phyloP scores from a whole-genome alignment of 2,329 filamentous ascomycete species.

The Dothideomycetes sp. region DNA sequence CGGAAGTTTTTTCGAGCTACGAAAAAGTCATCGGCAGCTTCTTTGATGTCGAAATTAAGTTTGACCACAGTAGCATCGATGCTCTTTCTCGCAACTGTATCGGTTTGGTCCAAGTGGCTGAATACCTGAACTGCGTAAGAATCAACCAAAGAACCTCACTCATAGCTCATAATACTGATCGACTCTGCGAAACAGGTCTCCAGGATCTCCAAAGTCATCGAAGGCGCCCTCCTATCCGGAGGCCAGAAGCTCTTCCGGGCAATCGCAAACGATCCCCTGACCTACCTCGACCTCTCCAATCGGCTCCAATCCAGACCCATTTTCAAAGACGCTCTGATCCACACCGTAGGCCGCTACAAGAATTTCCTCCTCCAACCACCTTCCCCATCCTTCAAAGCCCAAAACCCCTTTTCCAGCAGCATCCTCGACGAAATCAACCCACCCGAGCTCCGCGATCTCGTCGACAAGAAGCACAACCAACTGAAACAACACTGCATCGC shows the following conservation, averaged over 20 bases:
- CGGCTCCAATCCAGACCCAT: conserved; percentile 38
- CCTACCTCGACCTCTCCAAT: conserved; percentile 38
- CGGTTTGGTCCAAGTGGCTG: conserved; percentile 36
- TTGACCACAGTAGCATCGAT: conserved; percentile 33
- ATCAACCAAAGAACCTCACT: no score
- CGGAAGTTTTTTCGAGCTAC: conserved; percentile 26
- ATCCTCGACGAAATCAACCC: conserved; percentile 23
- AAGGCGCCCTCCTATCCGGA: conserved; percentile 39
- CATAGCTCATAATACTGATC: background rate
- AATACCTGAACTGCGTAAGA: conserved; percentile 36
- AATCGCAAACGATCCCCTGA: conserved; percentile 34
- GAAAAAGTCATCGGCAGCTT: conserved; percentile 38
- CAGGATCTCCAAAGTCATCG: conserved; percentile 37
- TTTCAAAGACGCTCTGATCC: conserved; percentile 38
- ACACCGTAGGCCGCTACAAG: conserved; percentile 36
- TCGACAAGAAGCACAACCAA: conserved; percentile 19
- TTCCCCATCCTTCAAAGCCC: background rate
- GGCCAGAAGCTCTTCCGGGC: conserved; percentile 38
- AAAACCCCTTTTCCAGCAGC: background rate
- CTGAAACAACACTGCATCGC: conserved; percentile 22
- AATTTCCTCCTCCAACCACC: conserved; percentile 23
- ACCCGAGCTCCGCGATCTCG: background rate
- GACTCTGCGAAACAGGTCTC: conserved; percentile 18
- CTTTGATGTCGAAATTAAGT: conserved; percentile 34
- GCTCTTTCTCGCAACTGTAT: conserved; percentile 33